Evolutionary conservation across 225 moss, liverwort and hornwort species (phyloP), one percentile per base, ranked within the genome.

Genomic region (Anthoceros angustus): DNA sequence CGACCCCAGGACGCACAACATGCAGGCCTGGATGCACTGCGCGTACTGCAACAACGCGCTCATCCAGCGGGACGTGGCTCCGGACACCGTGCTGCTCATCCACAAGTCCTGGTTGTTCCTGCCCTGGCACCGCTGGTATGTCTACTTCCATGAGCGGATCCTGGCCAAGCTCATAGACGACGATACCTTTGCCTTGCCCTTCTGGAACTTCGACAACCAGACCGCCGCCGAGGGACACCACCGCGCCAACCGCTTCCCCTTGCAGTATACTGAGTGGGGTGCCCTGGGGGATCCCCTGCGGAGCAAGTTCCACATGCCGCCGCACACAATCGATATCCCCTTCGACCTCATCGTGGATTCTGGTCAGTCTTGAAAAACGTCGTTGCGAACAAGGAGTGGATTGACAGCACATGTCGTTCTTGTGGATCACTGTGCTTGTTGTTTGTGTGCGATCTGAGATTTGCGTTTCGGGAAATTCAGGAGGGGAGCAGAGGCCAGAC

Each of bases 91-190:
- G 55, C 55, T 55, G 8, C 55, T 55, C 10, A 15, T 55, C 10
- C 55, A 55, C 55, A 55, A 55, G 55, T 18, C n/a, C 6, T 55
- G 55, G 55, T 12, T 55, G 0, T 55, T 55, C 55, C 55, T 55
- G 55, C 55, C 55, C 55, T 55, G 55, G 55, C 55, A 55, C 55
- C 55, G 55, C 55, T 55, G 55, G 55, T 55, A 55, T 23, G 55
- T 55, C 18, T 55, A 55, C 55, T 55, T 55, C 55, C 55, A 55
- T 23, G 55, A 55, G 55, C 55, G 55, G 5, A 55, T 55, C 55
- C 55, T 55, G 55, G 55, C 55, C 16, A 15, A 20, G 16, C 55
- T 55, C 55, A 55, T 55, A 4, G 55, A 15, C 10, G 55, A 55
- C 55, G 55, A 55, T 15, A 55, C 55, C 55, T 55, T 55, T 20